phyloP scores from a whole-genome alignment of 108 stramenopile genomes.

The Fragilariopsis cylindrus region DNA sequence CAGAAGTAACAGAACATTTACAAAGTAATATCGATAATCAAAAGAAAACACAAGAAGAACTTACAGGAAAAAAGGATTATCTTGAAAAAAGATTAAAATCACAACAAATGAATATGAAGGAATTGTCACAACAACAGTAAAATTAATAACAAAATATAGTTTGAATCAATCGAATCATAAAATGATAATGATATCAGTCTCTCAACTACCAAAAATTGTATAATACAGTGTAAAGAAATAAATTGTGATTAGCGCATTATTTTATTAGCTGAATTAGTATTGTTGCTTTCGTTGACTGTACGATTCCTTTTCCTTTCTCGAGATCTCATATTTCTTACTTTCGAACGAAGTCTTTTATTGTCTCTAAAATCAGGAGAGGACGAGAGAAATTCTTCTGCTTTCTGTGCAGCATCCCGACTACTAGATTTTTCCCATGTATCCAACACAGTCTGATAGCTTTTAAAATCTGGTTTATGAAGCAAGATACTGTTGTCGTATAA shows the following conservation, averaged over 20 bases:
- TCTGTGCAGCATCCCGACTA: background rate
- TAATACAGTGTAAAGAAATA: too few relatives aligned
- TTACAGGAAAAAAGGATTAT: conserved; percentile 75
- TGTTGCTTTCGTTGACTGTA: background rate
- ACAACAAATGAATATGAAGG: conserved; percentile 81
- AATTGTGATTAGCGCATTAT: too few relatives aligned
- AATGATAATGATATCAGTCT: background rate
- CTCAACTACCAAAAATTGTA: too few relatives aligned
- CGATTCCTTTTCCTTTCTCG: conserved; percentile 6
- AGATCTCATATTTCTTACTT: conserved; percentile 4
- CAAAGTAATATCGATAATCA: conserved; percentile 48
- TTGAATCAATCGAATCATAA: background rate
- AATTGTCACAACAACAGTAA: conserved; percentile 30
- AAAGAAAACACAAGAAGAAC: conserved; percentile 56
- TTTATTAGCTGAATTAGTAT: too few relatives aligned
- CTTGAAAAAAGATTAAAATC: conserved; percentile 82
- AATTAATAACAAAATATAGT: background rate
- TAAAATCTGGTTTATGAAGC: conserved; percentile 8
- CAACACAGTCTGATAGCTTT: conserved; percentile 11
- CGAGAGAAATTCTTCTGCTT: background rate
- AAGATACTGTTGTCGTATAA: conserved; percentile 22
- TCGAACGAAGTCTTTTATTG: conserved; percentile 11
- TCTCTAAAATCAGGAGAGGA: background rate
- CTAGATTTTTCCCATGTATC: conserved; percentile 18
- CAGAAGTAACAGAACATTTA: conserved; percentile 59